A percentile compares a stretch with the other conserved stretches of the same genome.
Conservation (phyloP, 139 green algal genomes). For the Chlorella ohadii region DNA sequence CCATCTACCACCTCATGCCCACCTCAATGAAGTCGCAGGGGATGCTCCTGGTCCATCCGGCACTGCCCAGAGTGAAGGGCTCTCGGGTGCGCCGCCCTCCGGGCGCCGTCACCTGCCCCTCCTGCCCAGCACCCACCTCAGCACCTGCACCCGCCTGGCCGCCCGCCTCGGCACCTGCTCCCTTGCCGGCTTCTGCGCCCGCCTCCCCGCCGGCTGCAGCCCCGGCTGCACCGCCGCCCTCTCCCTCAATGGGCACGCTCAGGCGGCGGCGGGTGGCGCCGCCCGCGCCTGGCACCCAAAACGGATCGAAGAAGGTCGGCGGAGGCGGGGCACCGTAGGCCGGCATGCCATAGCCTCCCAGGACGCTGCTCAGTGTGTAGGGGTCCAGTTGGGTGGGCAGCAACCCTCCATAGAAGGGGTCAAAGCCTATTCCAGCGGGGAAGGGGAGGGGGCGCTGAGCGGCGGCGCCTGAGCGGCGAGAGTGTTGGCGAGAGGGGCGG, state of each 20-base stretch:
- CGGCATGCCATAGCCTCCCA: not conserved
- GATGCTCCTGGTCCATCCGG: constrained; percentile 31
- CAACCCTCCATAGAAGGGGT: not conserved
- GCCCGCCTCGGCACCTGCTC: not conserved
- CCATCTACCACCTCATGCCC: not conserved
- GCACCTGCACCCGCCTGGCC: not conserved
- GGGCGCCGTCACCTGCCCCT: not conserved
- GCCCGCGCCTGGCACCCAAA: not conserved
- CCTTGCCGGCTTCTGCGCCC: not conserved
- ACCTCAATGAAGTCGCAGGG: constrained; percentile 41
- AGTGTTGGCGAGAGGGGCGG: too few relatives aligned
- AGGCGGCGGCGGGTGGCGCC: constrained; percentile 6
- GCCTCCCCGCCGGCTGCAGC: not conserved
- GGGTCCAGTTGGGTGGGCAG: not conserved
- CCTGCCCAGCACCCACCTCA: not conserved
- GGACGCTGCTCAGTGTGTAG: not conserved
- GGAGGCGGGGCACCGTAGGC: not conserved
- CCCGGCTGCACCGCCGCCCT: not conserved
- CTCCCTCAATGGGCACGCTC: not conserved
- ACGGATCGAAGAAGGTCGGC: not conserved
- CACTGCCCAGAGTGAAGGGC: not conserved
- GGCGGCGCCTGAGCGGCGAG: too few relatives aligned
- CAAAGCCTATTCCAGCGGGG: not conserved
- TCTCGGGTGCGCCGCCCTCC: not conserved
- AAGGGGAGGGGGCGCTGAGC: not conserved